Evolutionary conservation across 2,329 filamentous ascomycete genomes (phyloP).

Genomic region (Aspergillus amoenus): DNA sequence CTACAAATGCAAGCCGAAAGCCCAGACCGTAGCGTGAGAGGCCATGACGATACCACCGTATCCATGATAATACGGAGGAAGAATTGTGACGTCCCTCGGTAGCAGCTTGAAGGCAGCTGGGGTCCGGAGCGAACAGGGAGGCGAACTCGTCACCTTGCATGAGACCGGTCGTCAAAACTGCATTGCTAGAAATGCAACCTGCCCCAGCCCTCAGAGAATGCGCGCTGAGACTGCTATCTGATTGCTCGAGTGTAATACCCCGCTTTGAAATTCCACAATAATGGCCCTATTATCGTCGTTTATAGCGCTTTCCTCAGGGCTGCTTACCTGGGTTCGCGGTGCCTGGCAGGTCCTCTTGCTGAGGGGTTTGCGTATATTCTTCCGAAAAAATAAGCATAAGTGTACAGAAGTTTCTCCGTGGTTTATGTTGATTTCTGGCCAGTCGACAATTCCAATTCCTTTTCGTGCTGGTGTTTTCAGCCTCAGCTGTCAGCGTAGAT

Average conservation of each 20-base stretch:
- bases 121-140: background rate
- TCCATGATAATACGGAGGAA: background rate
- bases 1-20: background rate
- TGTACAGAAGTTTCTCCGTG: background rate
- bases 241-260: conserved; percentile 1
- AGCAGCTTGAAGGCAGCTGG: background rate
- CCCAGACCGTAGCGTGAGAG: background rate
- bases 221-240: background rate
- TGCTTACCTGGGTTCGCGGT: background rate
- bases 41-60: background rate
- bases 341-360: background rate
- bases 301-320: background rate
- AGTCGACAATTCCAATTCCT: background rate
- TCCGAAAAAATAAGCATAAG: background rate
- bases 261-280: conserved; percentile 2
- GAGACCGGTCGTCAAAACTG: background rate
- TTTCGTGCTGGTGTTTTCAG: background rate
- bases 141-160: conserved; percentile 10
- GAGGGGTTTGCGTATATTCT: background rate
- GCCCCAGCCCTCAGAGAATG: background rate
- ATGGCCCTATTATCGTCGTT: background rate
- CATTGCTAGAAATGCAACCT: background rate
- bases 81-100: background rate
- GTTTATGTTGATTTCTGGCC: background rate
- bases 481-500: conserved; percentile 5